phyloP scores from a whole-genome alignment of 345 rosid genomes.

The Orychophragmus violaceus region DNA sequence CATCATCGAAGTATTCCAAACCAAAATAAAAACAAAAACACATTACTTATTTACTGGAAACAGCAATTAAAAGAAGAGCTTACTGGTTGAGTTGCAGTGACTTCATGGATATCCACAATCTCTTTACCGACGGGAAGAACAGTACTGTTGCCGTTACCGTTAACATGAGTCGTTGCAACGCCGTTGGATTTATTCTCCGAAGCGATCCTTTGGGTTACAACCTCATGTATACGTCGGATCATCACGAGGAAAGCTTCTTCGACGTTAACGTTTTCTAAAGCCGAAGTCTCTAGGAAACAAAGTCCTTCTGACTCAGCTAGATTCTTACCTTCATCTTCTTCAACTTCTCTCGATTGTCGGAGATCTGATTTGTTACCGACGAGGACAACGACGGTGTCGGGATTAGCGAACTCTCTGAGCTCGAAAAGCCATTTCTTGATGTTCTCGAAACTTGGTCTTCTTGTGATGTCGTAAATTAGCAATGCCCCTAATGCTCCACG shows the following conservation, averaged over 20 bases:
- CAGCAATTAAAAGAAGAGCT: constrained; percentile 40
- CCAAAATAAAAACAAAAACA: background rate
- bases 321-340: constrained; percentile 55
- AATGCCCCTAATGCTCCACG: constrained; percentile 86
- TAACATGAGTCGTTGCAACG: background rate
- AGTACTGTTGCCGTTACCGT: constrained; percentile 3
- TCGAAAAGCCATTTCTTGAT: constrained; percentile 74
- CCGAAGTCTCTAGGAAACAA: constrained; percentile 82
- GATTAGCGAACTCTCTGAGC: constrained; percentile 52
- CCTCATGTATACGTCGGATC: constrained; percentile 57
- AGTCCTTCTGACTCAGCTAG: constrained; percentile 57
- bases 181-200: constrained; percentile 46
- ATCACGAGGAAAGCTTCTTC: constrained; percentile 69
- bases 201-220: constrained; percentile 40
- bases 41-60: constrained; percentile 22
- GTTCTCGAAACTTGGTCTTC: constrained; percentile 51
- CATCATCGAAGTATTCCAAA: background rate
- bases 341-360: constrained; percentile 46
- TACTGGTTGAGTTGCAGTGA: constrained; percentile 56
- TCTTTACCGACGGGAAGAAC: constrained; percentile 48
- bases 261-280: constrained; percentile 61
- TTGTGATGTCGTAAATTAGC: constrained; percentile 69
- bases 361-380: constrained; percentile 79
- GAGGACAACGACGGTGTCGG: constrained; percentile 64
- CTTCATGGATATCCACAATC: constrained; percentile 51